phyloP scores from a whole-genome alignment of 129 eudicot species.

The Flaveria sonorensis region DNA sequence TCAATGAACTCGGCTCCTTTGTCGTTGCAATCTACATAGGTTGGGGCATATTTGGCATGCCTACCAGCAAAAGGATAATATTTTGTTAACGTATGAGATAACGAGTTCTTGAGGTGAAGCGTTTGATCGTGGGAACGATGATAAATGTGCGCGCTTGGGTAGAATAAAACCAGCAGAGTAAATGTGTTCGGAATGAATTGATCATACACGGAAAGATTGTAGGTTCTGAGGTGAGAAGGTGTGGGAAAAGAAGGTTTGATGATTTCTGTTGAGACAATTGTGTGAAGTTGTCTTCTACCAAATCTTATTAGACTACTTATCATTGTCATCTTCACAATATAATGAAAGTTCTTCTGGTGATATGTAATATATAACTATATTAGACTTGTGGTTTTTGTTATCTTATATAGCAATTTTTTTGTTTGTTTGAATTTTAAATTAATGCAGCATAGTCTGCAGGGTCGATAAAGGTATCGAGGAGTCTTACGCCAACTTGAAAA shows the following conservation, averaged over 20 bases:
- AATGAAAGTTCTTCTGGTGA: too few relatives aligned
- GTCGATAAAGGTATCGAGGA: too few relatives aligned
- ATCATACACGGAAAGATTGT: constrained; percentile 9
- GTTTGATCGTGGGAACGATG: background rate
- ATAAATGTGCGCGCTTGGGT: background rate
- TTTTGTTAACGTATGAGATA: constrained; percentile 6
- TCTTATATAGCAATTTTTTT: too few relatives aligned
- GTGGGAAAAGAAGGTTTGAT: constrained; percentile 19
- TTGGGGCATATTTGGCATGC: background rate
- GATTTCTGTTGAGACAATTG: background rate
- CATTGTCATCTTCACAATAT: background rate
- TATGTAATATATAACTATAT: too few relatives aligned
- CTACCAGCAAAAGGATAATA: constrained; percentile 15
- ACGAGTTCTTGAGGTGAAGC: constrained; percentile 11
- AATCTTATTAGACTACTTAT: background rate
- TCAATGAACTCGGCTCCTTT: constrained; percentile 5
- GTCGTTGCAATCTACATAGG: constrained; percentile 9
- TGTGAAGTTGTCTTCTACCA: constrained; percentile 10
- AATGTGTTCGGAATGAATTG: background rate
- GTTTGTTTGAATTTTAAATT: too few relatives aligned
- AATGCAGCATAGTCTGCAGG: too few relatives aligned
- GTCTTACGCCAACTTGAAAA: too few relatives aligned
- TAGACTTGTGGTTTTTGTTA: too few relatives aligned
- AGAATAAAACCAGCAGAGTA: background rate
- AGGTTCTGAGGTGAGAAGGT: constrained; percentile 12